These are phyloP conservation scores for Hanseniaspora vineae DNA, from an alignment of 805 yeast genomes.

Conservation along the genomic window DNA sequence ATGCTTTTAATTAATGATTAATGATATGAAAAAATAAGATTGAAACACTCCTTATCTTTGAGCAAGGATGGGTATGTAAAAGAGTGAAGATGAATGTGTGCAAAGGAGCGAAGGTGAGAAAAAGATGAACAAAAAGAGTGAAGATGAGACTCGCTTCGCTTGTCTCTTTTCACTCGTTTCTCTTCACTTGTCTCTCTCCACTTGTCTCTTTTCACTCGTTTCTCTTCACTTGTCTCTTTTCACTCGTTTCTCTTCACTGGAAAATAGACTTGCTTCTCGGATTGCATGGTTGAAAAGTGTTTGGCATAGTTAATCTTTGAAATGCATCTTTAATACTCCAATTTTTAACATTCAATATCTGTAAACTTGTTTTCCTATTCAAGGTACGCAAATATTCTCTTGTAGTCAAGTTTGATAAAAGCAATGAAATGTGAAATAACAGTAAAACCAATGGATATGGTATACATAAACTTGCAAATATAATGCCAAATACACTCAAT, in stretches of 20 bases:
- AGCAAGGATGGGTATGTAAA: too few relatives aligned
- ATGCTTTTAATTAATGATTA: too few relatives aligned
- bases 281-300: background rate
- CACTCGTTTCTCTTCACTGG: too few relatives aligned
- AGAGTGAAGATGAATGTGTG: too few relatives aligned
- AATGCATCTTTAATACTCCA: background rate
- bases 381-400: slow-evolving; percentile 41
- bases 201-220: too few relatives aligned
- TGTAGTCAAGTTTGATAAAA: slow-evolving; percentile 51
- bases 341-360: background rate
- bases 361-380: background rate
- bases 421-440: slow-evolving; percentile 40
- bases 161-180: too few relatives aligned
- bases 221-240: too few relatives aligned
- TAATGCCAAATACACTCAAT: slow-evolving; percentile 37
- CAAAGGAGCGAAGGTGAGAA: background rate
- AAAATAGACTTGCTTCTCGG: background rate
- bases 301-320: background rate
- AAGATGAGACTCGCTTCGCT: background rate
- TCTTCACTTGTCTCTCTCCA: too few relatives aligned
- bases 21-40: background rate
- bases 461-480: slow-evolving; percentile 33
- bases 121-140: background rate
- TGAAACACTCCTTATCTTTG: too few relatives aligned
- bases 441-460: slow-evolving; percentile 45